phyloP scores from a whole-genome alignment of 2,329 filamentous ascomycete species.

The Grosmannia huntii region DNA sequence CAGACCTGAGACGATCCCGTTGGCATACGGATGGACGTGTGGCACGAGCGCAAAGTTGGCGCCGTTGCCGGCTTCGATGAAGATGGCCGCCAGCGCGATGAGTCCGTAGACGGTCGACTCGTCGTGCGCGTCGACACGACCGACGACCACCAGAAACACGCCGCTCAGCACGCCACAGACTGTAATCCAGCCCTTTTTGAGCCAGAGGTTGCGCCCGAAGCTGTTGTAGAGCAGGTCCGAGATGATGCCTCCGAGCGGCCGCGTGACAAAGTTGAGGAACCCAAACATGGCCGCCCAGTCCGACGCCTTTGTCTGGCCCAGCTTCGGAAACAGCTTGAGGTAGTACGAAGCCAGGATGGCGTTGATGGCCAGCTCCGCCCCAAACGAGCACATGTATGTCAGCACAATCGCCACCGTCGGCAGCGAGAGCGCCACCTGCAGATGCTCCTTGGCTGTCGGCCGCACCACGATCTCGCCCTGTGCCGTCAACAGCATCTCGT shows the following conservation, averaged over 20 bases:
- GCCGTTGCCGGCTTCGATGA: slow-evolving; percentile 75
- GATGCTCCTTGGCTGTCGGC: slow-evolving; percentile 38
- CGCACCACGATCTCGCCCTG: slow-evolving; percentile 37
- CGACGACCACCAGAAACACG: slow-evolving; percentile 46
- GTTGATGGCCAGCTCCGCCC: slow-evolving; percentile 50
- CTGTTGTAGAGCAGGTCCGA: slow-evolving; percentile 36
- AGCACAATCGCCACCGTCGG: slow-evolving; percentile 42
- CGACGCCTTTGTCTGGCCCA: slow-evolving; percentile 42
- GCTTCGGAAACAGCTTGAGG: slow-evolving; percentile 43
- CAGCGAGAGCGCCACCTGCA: slow-evolving; percentile 33
- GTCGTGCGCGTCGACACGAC: slow-evolving; percentile 47
- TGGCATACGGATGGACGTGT: slow-evolving; percentile 72
- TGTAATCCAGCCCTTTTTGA: slow-evolving; percentile 45
- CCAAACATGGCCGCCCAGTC: slow-evolving; percentile 63
- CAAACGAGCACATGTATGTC: slow-evolving; percentile 52
- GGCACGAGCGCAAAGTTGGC: slow-evolving; percentile 79
- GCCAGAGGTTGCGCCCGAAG: slow-evolving; percentile 23
- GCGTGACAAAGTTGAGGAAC: slow-evolving; percentile 55
- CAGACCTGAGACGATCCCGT: slow-evolving; percentile 64
- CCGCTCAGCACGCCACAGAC: slow-evolving; percentile 50
- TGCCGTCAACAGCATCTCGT: slow-evolving; percentile 41
- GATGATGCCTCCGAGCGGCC: slow-evolving; percentile 51
- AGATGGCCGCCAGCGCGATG: slow-evolving; percentile 64
- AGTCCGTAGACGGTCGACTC: slow-evolving; percentile 62
- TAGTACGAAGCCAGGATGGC: slow-evolving; percentile 46